Percentiles rank a stretch among this genome's conserved stretches.
These are phyloP conservation scores for Phytophthora quininea DNA, from an alignment of 352 stramenopile genomes.

Conservation along the genomic window DNA sequence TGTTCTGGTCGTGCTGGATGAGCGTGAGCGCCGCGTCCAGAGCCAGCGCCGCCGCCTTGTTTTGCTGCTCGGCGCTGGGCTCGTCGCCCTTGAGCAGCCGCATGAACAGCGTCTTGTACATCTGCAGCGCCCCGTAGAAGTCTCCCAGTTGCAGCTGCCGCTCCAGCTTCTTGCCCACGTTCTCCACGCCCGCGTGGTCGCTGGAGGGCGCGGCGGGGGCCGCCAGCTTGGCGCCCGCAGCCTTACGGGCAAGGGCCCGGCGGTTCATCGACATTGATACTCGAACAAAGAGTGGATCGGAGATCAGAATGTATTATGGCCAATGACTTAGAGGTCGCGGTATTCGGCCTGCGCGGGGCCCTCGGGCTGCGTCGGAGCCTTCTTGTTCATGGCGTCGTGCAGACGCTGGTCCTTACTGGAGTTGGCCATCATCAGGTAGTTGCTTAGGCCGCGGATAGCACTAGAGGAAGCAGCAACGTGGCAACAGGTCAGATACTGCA, in stretches of 20 bases:
- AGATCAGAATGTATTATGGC: background rate
- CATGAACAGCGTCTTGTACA: constrained; percentile 93
- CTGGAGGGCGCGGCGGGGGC: constrained; percentile 22
- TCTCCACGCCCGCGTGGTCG: constrained; percentile 67
- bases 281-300: background rate
- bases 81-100: constrained; percentile 80
- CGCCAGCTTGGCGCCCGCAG: constrained; percentile 52
- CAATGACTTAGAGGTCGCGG: constrained; percentile 65
- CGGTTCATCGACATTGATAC: constrained; percentile 59
- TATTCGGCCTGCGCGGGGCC: constrained; percentile 77
- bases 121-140: constrained; percentile 88
- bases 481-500: background rate
- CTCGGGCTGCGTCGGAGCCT: constrained; percentile 37
- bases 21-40: constrained; percentile 71
- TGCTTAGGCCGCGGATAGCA: constrained; percentile 82
- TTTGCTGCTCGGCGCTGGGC: constrained; percentile 53
- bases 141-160: constrained; percentile 74
- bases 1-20: constrained; percentile 76
- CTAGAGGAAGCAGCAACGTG: constrained; percentile 32
- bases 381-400: constrained; percentile 79
- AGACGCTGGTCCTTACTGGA: constrained; percentile 90
- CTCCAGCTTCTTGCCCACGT: constrained; percentile 81
- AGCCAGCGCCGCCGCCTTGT: constrained; percentile 68
- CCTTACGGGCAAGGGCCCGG: constrained; percentile 68
- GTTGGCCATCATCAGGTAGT: constrained; percentile 89